Conservation (phyloP, 805 yeast genomes). For the Zygosaccharomyces kombuchaensis region DNA sequence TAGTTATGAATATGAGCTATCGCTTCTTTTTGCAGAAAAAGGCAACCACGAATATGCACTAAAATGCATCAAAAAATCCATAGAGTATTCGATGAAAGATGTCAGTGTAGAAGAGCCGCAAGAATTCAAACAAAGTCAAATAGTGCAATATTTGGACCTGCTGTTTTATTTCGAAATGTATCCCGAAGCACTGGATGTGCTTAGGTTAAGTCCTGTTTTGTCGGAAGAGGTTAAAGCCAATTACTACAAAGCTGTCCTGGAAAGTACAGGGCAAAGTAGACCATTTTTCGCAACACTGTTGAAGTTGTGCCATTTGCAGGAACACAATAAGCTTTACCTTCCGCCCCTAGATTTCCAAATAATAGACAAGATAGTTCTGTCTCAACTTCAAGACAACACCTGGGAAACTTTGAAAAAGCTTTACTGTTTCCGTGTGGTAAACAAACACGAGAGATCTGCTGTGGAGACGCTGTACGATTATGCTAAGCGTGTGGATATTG, state of each 20-base stretch:
- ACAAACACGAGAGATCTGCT: slow-evolving; percentile 29
- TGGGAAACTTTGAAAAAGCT: slow-evolving; percentile 27
- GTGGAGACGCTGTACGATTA: slow-evolving; percentile 29
- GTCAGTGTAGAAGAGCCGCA: slow-evolving; percentile 19
- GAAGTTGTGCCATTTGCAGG: slow-evolving; percentile 14
- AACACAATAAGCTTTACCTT: slow-evolving; percentile 13
- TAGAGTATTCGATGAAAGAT: slow-evolving; percentile 19
- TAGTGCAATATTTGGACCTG: slow-evolving; percentile 27
- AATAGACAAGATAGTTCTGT: slow-evolving; percentile 22
- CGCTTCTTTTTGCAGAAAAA: slow-evolving; percentile 24
- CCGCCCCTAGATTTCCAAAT: slow-evolving; percentile 24
- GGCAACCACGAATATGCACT: slow-evolving; percentile 22
- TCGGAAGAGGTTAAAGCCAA: slow-evolving; percentile 18
- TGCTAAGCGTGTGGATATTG: slow-evolving; percentile 8
- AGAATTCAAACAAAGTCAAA: slow-evolving; percentile 20
- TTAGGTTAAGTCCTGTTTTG: slow-evolving; percentile 28
- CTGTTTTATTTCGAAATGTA: slow-evolving; percentile 25
- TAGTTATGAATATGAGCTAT: slow-evolving; percentile 26
- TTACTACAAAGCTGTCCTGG: slow-evolving; percentile 21
- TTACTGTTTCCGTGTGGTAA: slow-evolving; percentile 29
- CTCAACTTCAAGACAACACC: slow-evolving; percentile 13
- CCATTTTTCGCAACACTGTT: slow-evolving; percentile 27
- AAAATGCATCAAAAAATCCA: slow-evolving; percentile 28
- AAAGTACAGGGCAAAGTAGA: slow-evolving; percentile 13
- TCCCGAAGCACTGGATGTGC: slow-evolving; percentile 31